A percentile compares a stretch with the other conserved stretches of the same genome.
These are phyloP conservation scores for Xylaria castorea DNA, from an alignment of 495 filamentous ascomycete species.

Conservation along the genomic window DNA sequence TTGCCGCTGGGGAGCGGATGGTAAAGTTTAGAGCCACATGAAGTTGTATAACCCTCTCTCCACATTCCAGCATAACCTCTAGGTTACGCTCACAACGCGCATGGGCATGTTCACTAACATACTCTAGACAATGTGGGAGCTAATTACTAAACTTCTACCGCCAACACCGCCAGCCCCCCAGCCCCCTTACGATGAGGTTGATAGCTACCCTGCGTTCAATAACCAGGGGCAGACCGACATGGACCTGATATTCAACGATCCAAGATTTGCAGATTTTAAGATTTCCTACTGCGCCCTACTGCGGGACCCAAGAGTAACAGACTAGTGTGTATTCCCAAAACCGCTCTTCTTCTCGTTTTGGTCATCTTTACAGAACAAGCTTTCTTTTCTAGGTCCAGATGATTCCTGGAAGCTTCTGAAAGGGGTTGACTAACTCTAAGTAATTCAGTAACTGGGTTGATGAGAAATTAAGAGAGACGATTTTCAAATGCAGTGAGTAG, in stretches of 20 bases:
- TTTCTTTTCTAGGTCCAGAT: background rate
- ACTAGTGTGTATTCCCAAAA: background rate
- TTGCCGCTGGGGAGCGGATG: background rate
- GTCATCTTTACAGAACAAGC: background rate
- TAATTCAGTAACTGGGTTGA: constrained; percentile 26
- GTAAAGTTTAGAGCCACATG: background rate
- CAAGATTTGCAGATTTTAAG: constrained; percentile 3
- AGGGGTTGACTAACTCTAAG: background rate
- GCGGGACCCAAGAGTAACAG: background rate
- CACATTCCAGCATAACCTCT: background rate
- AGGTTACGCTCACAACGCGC: background rate
- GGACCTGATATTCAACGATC: background rate
- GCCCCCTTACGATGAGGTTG: constrained; percentile 14
- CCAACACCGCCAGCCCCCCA: constrained; percentile 28
- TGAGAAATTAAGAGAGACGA: constrained; percentile 22
- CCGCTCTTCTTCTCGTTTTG: background rate
- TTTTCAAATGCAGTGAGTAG: constrained; percentile 32
- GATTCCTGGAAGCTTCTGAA: background rate
- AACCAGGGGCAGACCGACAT: background rate
- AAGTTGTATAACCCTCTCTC: background rate
- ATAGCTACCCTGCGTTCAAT: background rate
- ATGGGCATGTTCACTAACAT: constrained; percentile 16
- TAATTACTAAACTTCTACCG: constrained; percentile 25
- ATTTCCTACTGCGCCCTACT: constrained; percentile 32
- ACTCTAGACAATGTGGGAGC: constrained; percentile 32